Percentiles rank a stretch among this genome's conserved stretches.
Conservation (phyloP, 306 rosid genomes). For the apple (Malus domestica) region ASM211411v1 NC_041805.1:2616501-2617000, state of each 20-base stretch:
- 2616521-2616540: constrained; percentile 28
- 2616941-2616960: constrained; percentile 33
- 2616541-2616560: constrained; percentile 27
- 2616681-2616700: constrained; percentile 26
- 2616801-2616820: constrained; percentile 51
- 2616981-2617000: constrained; percentile 42
- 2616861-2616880: constrained; percentile 41
- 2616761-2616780: constrained; percentile 26
- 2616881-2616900: constrained; percentile 25
- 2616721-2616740: background rate
- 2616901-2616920: constrained; percentile 32
- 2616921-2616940: constrained; percentile 33
- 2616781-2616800: constrained; percentile 30
- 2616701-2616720: constrained; percentile 41
- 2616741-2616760: constrained; percentile 3
- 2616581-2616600: constrained; percentile 35
- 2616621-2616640: constrained; percentile 31
- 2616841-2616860: constrained; percentile 47
- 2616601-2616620: constrained; percentile 38
- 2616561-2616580: constrained; percentile 41
- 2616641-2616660: constrained; percentile 48
- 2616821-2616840: constrained; percentile 39
- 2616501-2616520: constrained; percentile 19
- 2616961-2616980: constrained; percentile 39
- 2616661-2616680: constrained; percentile 35